Evolutionary conservation across 2,329 filamentous ascomycete genomes (phyloP).

Genomic region (Alternaria sp.): DNA sequence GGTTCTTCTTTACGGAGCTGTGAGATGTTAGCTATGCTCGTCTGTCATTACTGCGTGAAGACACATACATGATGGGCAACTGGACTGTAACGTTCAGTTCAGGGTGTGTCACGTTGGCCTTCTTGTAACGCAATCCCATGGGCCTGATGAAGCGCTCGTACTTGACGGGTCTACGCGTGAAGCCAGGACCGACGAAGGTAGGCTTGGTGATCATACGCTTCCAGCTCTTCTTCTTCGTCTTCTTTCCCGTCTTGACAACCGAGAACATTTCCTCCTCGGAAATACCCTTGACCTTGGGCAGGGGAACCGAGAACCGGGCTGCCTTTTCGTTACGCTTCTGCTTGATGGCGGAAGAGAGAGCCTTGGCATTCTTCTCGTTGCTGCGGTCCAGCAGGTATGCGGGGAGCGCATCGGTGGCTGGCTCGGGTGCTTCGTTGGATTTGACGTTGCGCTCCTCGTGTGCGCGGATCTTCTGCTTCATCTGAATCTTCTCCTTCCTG

Average conservation of each 20-base stretch:
- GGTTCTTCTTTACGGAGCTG: conserved; percentile 77
- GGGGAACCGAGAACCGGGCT: conserved; percentile 87
- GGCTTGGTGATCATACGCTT: conserved; percentile 81
- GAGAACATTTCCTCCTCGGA: conserved; percentile 96
- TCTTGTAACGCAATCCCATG: conserved; percentile 80
- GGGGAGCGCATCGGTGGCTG: conserved; percentile 82
- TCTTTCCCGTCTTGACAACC: conserved; percentile 88
- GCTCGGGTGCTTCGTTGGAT: conserved; percentile 78
- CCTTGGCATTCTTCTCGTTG: conserved; percentile 74
- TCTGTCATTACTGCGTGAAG: not conserved
- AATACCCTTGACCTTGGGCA: conserved; percentile 94
- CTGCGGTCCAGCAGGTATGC: conserved; percentile 93
- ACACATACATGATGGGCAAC: conserved; percentile 62
- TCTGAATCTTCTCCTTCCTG: conserved; percentile 71
- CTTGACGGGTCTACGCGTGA: conserved; percentile 88
- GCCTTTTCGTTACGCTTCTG: conserved; percentile 91
- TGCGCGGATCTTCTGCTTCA: conserved; percentile 71
- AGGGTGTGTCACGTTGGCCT: conserved; percentile 76
- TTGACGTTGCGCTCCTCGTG: conserved; percentile 98
- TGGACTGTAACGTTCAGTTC: conserved; percentile 89
- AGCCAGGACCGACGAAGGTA: conserved; percentile 90
- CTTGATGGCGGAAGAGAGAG: conserved; percentile 87
- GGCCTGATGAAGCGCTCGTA: conserved; percentile 58
- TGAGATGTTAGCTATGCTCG: conserved; percentile 1
- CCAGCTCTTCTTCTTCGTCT: conserved; percentile 85